Conservation (phyloP, 2,329 filamentous ascomycete species). For the Davidsoniella virescens region DNA sequence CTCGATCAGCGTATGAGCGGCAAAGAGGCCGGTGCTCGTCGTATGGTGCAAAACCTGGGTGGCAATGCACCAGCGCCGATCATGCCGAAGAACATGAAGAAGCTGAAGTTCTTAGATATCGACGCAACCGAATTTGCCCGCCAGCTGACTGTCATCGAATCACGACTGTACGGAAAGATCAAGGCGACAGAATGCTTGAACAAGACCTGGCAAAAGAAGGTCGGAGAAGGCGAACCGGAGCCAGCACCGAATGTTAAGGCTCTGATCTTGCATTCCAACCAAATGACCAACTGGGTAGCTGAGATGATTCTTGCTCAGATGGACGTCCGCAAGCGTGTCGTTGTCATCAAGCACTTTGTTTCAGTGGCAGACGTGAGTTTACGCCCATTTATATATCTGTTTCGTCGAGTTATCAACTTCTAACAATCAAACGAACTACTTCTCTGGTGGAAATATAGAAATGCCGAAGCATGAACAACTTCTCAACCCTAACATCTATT, state of each 20-base stretch:
- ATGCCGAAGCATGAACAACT: conserved; percentile 89
- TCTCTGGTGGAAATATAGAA: conserved; percentile 38
- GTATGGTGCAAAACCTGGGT: conserved; percentile 73
- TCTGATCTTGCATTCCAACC: conserved; percentile 92
- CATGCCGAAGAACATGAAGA: conserved; percentile 98
- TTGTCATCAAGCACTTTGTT: conserved; percentile 97
- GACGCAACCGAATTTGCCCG: conserved; percentile 93
- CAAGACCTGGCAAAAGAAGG: conserved; percentile 98
- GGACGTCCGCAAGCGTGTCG: conserved; percentile 88
- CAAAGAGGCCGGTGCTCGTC: conserved; percentile 72
- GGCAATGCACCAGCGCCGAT: conserved; percentile 74
- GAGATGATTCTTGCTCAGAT: conserved; percentile 95
- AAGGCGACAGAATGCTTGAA: conserved; percentile 91
- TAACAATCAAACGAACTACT: background rate
- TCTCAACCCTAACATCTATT: conserved; percentile 91
- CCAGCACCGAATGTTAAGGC: conserved; percentile 90
- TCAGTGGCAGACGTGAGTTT: conserved; percentile 76
- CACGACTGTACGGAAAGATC: conserved; percentile 85
- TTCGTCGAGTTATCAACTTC: conserved; percentile 15
- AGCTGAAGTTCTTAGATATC: conserved; percentile 94
- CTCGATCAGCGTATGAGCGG: conserved; percentile 79
- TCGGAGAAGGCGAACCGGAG: conserved; percentile 63
- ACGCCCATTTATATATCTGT: background rate
- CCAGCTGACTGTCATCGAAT: conserved; percentile 93
- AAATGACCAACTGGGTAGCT: conserved; percentile 97